phyloP scores from a whole-genome alignment of 768 basidiomycete species.

The Tricholoma sp. region DNA sequence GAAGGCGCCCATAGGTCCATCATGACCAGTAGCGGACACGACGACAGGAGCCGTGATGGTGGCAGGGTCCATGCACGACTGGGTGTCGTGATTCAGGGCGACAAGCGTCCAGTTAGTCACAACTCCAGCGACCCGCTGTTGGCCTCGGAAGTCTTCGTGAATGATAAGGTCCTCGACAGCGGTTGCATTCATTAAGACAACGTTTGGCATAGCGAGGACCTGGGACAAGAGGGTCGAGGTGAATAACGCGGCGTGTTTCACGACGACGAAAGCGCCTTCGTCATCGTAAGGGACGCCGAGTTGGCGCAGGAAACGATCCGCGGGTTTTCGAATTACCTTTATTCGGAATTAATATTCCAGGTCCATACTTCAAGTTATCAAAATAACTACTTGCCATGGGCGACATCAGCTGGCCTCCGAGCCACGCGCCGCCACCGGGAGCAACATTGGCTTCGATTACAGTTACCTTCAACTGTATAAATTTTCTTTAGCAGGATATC shows the following conservation, averaged over 20 bases:
- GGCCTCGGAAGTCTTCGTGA: constrained; percentile 47
- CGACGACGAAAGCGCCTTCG: constrained; percentile 72
- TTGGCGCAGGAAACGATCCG: constrained; percentile 64
- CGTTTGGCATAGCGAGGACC: constrained; percentile 66
- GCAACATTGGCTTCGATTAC: constrained; percentile 78
- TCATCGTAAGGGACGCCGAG: constrained; percentile 73
- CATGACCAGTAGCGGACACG: constrained; percentile 70
- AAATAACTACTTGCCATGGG: constrained; percentile 49
- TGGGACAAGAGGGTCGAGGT: constrained; percentile 71
- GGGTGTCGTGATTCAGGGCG: constrained; percentile 63
- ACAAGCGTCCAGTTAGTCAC: constrained; percentile 51
- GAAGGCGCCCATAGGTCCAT: constrained; percentile 79
- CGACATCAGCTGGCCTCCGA: constrained; percentile 75
- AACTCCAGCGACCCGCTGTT: constrained; percentile 49
- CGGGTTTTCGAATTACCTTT: constrained; percentile 75
- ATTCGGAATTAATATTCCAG: background rate
- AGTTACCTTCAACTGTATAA: constrained; percentile 39
- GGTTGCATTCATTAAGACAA: constrained; percentile 73
- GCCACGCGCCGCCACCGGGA: constrained; percentile 75
- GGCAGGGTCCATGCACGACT: constrained; percentile 76
- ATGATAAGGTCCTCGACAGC: constrained; percentile 80
- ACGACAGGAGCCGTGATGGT: constrained; percentile 77
- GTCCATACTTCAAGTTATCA: too few relatives aligned
- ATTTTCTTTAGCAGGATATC: background rate
- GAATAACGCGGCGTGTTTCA: constrained; percentile 80